Evolutionary conservation across 2,329 filamentous ascomycete species (phyloP), one percentile per base, ranked within the genome.

Genomic region (Pestalotiopsis sp.): DNA sequence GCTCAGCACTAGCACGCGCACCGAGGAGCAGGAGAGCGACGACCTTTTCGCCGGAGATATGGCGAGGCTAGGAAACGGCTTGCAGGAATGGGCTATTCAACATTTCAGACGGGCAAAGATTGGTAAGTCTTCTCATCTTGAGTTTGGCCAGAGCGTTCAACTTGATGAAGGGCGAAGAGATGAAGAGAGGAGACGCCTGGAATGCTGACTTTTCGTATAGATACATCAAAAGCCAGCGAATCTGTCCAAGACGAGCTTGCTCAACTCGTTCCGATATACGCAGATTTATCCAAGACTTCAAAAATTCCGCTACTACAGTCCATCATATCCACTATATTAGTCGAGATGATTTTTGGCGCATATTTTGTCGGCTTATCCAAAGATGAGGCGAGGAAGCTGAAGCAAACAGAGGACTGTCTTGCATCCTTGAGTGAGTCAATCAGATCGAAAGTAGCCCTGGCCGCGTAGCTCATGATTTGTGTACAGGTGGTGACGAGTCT

Each of bases 51-150:
- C 83, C 2, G 88, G 91, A 65, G 84, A 85, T 11, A 88, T 92
- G 83, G 83, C 85, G 64, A 84, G 86, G 68, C 77, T 94, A 61
- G 87, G 88, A 23, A 91, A 93, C 74, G 87, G 90, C 27, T 79
- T 93, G 73, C 91, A 93, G 80, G 93, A 94, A 74, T 94, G 91
- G 91, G 87, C 91, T 3, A 89, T 94, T 73, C 86, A 87, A 31
- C 88, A 92, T 76, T 94, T 92, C 72, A 85, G 91, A 65, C 87
- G 87, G 71, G 84, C 86, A 13, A 91, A 86, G 79, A 79, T 91
- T 61, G 81, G 85, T 87, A 76, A 73, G 83, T 78, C 12, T n/a
- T n/a, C 4, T 62, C 1, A 36, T 62, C 31, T 38, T 39, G 61
- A n/a, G 17, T n/a, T 23, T 4, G 20, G 20, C 17, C 17, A 52